Percentiles rank a stretch among this genome's conserved stretches.
Evolutionary conservation across 257 asterid species (phyloP).

Genomic region (Thymus quinquecostatus): DNA sequence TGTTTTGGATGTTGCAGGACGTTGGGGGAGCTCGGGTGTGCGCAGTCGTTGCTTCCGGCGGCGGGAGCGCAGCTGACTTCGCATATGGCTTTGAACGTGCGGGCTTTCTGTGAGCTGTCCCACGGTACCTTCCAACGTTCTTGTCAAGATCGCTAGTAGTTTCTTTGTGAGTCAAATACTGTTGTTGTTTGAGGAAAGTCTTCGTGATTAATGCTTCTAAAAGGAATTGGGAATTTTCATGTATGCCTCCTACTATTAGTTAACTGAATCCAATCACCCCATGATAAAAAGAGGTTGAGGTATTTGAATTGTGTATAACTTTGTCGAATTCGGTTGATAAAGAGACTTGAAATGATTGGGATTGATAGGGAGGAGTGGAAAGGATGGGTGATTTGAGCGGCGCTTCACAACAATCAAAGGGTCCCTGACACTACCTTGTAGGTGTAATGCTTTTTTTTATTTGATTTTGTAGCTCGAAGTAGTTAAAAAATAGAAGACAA

Average conservation of each 20-base stretch:
- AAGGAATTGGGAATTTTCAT: neutral
- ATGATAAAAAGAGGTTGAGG: constrained; percentile 28
- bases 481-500: neutral
- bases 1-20: constrained; percentile 45
- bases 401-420: constrained; percentile 48
- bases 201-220: constrained; percentile 1
- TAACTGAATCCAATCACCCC: constrained; percentile 8
- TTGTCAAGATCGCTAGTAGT: constrained; percentile 90
- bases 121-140: constrained; percentile 83
- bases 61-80: constrained; percentile 62
- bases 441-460: constrained; percentile 41
- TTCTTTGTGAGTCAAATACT: constrained; percentile 61
- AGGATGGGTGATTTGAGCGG: constrained; percentile 77
- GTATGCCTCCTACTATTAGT: neutral
- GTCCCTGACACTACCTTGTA: constrained; percentile 46
- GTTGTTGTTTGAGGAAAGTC: constrained; percentile 31
- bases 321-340: constrained; percentile 50
- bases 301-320: constrained; percentile 33
- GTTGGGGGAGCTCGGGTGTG: constrained; percentile 64
- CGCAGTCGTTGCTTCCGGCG: constrained; percentile 68
- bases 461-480: neutral
- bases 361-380: constrained; percentile 81
- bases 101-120: constrained; percentile 84
- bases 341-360: constrained; percentile 60
- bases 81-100: constrained; percentile 58